Percentiles rank a stretch among this genome's conserved stretches.
phyloP scores from a whole-genome alignment of 441 rosid genomes.

The Pelargonium citronellum region DNA sequence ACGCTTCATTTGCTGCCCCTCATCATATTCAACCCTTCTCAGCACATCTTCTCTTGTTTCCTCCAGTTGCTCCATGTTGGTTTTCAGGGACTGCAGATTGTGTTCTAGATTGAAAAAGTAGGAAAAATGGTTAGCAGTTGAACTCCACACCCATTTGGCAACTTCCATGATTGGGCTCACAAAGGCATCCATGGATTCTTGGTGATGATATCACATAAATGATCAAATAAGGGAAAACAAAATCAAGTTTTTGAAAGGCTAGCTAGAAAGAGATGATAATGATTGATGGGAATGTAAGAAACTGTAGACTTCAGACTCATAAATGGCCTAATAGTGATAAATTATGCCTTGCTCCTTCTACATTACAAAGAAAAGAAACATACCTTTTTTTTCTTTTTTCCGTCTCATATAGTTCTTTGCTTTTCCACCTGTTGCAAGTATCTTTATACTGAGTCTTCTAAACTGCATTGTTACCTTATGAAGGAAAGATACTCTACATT shows the following conservation, averaged over 20 bases:
- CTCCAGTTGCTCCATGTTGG: neutral
- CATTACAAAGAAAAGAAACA: neutral
- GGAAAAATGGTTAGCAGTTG: neutral
- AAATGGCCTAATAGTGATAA: neutral
- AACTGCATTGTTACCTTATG: neutral
- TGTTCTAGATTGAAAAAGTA: neutral
- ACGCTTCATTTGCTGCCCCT: neutral
- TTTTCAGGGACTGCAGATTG: neutral
- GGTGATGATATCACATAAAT: neutral
- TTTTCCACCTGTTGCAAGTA: slow-evolving; percentile 3
- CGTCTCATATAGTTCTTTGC: neutral
- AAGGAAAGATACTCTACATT: neutral
- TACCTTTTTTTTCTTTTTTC: neutral
- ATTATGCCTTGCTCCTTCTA: neutral
- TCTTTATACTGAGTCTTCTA: neutral
- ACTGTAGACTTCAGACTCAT: neutral
- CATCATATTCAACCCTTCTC: neutral
- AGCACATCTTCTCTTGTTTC: neutral
- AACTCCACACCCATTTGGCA: neutral
- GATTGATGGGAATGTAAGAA: neutral
- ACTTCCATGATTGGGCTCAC: slow-evolving; percentile 4
- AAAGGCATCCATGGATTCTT: slow-evolving; percentile 3
- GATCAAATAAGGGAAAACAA: neutral
- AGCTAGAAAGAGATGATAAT: neutral
- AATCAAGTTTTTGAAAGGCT: neutral